Evolutionary conservation across 2,329 filamentous ascomycete species (phyloP).

Genomic region (Xylariaceae sp.): DNA sequence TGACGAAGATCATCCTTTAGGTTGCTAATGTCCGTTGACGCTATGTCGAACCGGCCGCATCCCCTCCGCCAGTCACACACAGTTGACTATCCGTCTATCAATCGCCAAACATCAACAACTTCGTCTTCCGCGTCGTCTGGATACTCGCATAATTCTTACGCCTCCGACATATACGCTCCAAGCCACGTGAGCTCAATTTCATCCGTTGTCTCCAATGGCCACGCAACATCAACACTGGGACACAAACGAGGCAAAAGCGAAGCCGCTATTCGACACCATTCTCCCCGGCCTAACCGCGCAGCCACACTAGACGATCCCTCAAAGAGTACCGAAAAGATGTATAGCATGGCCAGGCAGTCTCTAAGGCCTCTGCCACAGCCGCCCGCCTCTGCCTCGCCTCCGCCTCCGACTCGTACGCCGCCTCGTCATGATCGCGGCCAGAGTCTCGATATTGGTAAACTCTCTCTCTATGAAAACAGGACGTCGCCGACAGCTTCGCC

Average conservation of each 20-base stretch:
- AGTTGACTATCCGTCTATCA: constrained; percentile 42
- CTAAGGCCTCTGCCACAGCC: constrained; percentile 69
- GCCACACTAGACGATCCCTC: constrained; percentile 43
- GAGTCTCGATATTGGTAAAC: constrained; percentile 58
- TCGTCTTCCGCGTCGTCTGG: constrained; percentile 68
- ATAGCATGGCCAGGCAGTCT: constrained; percentile 69
- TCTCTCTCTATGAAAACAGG: constrained; percentile 46
- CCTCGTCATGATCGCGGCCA: constrained; percentile 52
- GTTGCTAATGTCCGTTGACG: constrained; percentile 26
- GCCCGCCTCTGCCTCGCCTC: constrained; percentile 43
- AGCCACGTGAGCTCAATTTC: constrained; percentile 67
- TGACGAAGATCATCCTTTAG: constrained; percentile 25
- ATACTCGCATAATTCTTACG: constrained; percentile 50
- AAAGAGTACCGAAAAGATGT: constrained; percentile 57
- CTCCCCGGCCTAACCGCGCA: constrained; percentile 38
- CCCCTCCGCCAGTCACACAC: constrained; percentile 52
- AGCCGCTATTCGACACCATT: constrained; percentile 50
- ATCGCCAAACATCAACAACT: constrained; percentile 64
- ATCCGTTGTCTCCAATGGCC: constrained; percentile 64
- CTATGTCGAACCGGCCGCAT: constrained; percentile 56
- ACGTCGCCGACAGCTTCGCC: constrained; percentile 39
- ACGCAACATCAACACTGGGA: constrained; percentile 40
- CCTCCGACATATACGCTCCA: constrained; percentile 50
- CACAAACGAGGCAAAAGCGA: constrained; percentile 78
- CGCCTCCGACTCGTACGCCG: constrained; percentile 32